phyloP scores from a whole-genome alignment of 768 basidiomycete species.

The Tylopilus felleus region DNA sequence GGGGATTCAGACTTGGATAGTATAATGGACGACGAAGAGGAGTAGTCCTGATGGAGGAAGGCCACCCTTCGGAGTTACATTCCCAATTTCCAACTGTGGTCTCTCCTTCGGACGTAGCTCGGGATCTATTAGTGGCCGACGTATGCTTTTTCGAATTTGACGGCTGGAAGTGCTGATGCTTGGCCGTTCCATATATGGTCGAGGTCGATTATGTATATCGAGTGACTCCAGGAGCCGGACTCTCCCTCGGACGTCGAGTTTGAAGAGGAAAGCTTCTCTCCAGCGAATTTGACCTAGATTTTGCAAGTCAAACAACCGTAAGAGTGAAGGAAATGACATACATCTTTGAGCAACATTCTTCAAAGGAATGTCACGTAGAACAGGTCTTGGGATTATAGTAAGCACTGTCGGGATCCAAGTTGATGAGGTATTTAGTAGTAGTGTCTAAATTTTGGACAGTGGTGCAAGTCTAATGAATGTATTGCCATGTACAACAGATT shows the following conservation, averaged over 20 bases:
- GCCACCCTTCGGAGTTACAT: too few relatives aligned
- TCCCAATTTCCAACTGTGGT: too few relatives aligned
- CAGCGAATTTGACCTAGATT: constrained; percentile 79
- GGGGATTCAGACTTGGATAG: constrained; percentile 34
- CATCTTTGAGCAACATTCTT: constrained; percentile 80
- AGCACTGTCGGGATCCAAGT: constrained; percentile 90
- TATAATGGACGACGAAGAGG: constrained; percentile 39
- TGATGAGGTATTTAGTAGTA: constrained; percentile 97
- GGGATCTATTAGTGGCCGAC: too few relatives aligned
- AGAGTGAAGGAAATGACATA: constrained; percentile 36
- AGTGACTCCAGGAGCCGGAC: too few relatives aligned
- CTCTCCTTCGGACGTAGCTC: too few relatives aligned
- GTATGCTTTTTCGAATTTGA: too few relatives aligned
- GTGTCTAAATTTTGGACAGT: constrained; percentile 98
- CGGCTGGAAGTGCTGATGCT: too few relatives aligned
- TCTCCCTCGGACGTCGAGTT: too few relatives aligned
- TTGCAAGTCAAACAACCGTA: background rate
- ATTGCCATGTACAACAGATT: too few relatives aligned
- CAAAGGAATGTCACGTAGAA: constrained; percentile 92
- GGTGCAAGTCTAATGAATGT: constrained; percentile 68
- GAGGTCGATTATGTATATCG: too few relatives aligned
- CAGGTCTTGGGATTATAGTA: constrained; percentile 99
- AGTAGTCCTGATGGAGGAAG: constrained; percentile 35
- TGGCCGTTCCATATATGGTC: too few relatives aligned
- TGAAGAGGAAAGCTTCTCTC: constrained; percentile 96